Evolutionary conservation across 2,329 filamentous ascomycete genomes (phyloP), one percentile per base, ranked within the genome.

Genomic region (Ophiognomonia clavigignenti-juglandacearum): DNA sequence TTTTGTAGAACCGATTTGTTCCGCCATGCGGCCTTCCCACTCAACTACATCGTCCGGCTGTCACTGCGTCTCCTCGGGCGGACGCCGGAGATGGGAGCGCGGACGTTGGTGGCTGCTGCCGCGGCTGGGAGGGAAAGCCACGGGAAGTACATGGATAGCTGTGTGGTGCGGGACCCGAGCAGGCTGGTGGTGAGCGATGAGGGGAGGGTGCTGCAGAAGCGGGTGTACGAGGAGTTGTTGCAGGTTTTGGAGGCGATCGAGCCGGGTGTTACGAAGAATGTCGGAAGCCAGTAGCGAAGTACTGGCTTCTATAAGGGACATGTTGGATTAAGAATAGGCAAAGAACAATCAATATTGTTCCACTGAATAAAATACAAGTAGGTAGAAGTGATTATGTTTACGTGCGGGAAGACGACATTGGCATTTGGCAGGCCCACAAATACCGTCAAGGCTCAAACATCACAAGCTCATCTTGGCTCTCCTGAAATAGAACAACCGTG

Each of bases 181-280:
- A 27, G 45, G 0, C 66, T 59, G 51, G 66, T 67, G 3, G 44
- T 57, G 43, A 67, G 69, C 5, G 57, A 64, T 4, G 61, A 70
- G 27, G 72, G 71, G 0, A 54, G 57, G 31, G 43, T 59, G 43
- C 49, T 60, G 44, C 68, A 67, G 48, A 55, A 57, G 38, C 65
- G 59, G 48, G 57, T 72, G 3, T 76, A 65, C 57, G 61, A 55
- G 14, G 71, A 77, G 59, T 52, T 76, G 53, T 38, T 68, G 51
- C 63, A 54, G 10, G 59, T 70, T 18, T 45, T 77, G 24, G 70
- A 75, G 41, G 60, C 43, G 3, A 63, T 75, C 26, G 62, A 72
- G 50, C 66, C 68, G 0, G 68, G 67, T 0, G 54, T 72, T 13
- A 58, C 53, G 7, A 53, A 56, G 23, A 65, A 64, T n/a, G 54